phyloP scores from a whole-genome alignment of 768 basidiomycete genomes.

The Xerocomellus amylosporus region DNA sequence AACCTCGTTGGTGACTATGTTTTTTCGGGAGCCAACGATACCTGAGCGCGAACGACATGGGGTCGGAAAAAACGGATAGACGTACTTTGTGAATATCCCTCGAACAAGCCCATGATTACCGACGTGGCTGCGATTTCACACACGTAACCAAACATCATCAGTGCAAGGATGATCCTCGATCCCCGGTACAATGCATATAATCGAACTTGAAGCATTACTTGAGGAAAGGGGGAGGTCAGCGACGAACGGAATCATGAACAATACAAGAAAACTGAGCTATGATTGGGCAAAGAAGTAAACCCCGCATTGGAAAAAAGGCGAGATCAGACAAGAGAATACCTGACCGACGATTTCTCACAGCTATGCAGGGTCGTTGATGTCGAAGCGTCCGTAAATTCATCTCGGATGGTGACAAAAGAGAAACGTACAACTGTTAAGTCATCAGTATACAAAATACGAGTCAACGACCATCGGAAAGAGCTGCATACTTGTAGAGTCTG shows the following conservation, averaged over 20 bases:
- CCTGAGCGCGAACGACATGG: background rate
- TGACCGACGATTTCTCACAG: conserved; percentile 7
- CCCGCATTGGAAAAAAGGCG: conserved; percentile 2
- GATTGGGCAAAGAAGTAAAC: conserved; percentile 12
- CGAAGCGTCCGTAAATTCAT: background rate
- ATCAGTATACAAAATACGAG: background rate
- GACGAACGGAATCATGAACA: conserved; percentile 4
- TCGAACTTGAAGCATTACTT: conserved; percentile 16
- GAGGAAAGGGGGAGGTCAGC: background rate
- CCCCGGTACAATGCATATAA: conserved; percentile 13
- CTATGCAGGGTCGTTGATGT: background rate
- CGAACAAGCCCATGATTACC: conserved; percentile 4
- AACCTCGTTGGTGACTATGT: conserved; percentile 9
- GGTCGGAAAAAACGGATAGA: background rate
- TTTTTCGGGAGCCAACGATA: background rate
- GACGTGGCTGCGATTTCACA: conserved; percentile 13
- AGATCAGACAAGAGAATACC: background rate
- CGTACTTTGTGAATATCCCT: conserved; percentile 2
- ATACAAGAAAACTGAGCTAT: conserved; percentile 7
- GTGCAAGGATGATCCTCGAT: conserved; percentile 8
- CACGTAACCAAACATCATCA: conserved; percentile 12
- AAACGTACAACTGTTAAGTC: conserved; percentile 16
- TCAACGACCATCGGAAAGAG: background rate
- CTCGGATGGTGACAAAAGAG: background rate
- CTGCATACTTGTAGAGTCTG: conserved; percentile 6